Base-by-base conservation (phyloP, 768 basidiomycete genomes). In the Lentinula sp. region DNA sequence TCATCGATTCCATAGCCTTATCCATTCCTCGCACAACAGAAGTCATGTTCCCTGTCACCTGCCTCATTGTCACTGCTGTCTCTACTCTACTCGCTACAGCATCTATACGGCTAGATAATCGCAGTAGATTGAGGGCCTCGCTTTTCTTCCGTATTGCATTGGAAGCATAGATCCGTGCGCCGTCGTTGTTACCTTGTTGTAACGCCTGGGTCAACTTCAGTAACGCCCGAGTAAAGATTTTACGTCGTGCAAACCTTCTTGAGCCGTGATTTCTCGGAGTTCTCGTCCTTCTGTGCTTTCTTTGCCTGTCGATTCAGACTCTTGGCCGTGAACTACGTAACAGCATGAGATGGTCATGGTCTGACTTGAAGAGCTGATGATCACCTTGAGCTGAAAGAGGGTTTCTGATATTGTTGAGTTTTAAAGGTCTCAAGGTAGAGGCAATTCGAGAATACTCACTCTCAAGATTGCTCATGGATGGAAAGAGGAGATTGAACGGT, bases 81-180 rank as follows among this genome's bases (percentile, higher is more conserved):
- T 99, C 97, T 0, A 99, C 95, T 28, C 96, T 79, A 68, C 93
- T 95, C 2, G 96, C 92, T 8, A 98, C 97, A 10, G 97, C 96
- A 70, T 99, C 97, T 73, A 98, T 91, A 31, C 95, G 84, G 69
- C 93, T 95, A 0, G 89, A 86, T 53, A 99, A 75, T 50, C 96
- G 83, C 6, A 99, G 84, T 6, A 99, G 80, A 74, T 98, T 98
- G 67, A 99, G 76, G 0, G 89, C 77, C 71, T 99, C 97, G 63
- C 85, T 91, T 83, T 98, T 98, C 86, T 99, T 99, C 53, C 97
- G 84, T 70, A 99, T 99, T 55, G 96, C 93, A 66, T 98, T 99
- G 31, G 94, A 88, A 39, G 97, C 97, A 73, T 98, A 98, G 80
- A 99, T 98, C 64, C 93, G 84, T 21, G 97, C 97, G 51, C 96